Conservation (phyloP, 371 early-diverging fungal genomes). For the Mortierella sp. region DNA sequence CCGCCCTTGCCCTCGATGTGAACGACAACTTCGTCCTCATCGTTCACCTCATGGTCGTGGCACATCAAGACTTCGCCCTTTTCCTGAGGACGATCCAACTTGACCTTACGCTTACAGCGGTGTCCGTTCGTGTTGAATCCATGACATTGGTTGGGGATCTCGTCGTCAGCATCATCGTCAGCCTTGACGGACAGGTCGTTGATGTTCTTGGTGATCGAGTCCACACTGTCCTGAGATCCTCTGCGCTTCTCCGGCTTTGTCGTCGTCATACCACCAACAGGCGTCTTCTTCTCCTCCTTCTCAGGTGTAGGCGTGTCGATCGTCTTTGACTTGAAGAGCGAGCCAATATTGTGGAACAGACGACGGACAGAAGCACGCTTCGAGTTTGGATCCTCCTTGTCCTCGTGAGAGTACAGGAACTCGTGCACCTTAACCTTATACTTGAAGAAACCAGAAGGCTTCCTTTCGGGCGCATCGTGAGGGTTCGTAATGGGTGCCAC, state of each 20-base stretch:
- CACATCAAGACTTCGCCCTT: slow-evolving; percentile 53
- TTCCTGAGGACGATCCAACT: slow-evolving; percentile 44
- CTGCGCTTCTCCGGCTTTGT: slow-evolving; percentile 1
- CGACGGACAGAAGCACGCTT: slow-evolving; percentile 25
- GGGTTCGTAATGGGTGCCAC: slow-evolving; percentile 8
- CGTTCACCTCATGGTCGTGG: slow-evolving; percentile 50
- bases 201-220: slow-evolving; percentile 29
- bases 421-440: slow-evolving; percentile 38
- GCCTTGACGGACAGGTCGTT: slow-evolving; percentile 29
- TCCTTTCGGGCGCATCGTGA: slow-evolving; percentile 13
- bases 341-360: slow-evolving; percentile 17
- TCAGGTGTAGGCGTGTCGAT: slow-evolving; percentile 23
- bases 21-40: slow-evolving; percentile 52
- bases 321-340: slow-evolving; percentile 13
- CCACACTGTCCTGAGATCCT: slow-evolving; percentile 30
- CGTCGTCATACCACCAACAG: not conserved
- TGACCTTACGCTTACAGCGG: slow-evolving; percentile 54
- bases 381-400: slow-evolving; percentile 25
- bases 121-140: slow-evolving; percentile 51
- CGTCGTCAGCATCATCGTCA: slow-evolving; percentile 22
- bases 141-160: slow-evolving; percentile 49
- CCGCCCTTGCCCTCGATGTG: slow-evolving; percentile 56
- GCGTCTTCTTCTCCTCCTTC: not conserved
- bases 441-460: slow-evolving; percentile 31
- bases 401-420: slow-evolving; percentile 25